phyloP scores from a whole-genome alignment of 2,329 filamentous ascomycete genomes.

The Aspergillus sergii region DNA sequence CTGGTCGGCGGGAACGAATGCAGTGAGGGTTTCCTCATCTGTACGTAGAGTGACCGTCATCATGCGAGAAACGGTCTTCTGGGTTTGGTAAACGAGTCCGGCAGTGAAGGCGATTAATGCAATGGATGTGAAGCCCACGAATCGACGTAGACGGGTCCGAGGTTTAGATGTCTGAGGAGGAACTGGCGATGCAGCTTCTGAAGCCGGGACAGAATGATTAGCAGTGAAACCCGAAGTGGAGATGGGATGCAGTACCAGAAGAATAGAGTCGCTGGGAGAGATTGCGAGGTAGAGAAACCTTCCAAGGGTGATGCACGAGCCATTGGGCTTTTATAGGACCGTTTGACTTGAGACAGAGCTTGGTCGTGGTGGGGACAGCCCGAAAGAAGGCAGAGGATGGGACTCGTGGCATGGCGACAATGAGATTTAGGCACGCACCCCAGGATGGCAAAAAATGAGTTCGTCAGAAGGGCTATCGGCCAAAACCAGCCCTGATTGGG shows the following conservation, averaged over 20 bases:
- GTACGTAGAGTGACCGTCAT: slow-evolving; percentile 52
- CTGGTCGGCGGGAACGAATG: slow-evolving; percentile 64
- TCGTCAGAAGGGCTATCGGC: not conserved
- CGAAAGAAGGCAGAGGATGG: slow-evolving; percentile 17
- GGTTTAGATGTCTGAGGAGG: slow-evolving; percentile 19
- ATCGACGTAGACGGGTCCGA: slow-evolving; percentile 36
- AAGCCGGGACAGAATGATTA: not conserved
- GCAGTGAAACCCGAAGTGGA: not conserved
- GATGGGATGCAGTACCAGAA: slow-evolving; percentile 7
- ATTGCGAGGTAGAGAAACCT: slow-evolving; percentile 8
- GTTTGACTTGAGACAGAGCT: slow-evolving; percentile 14
- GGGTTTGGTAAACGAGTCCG: slow-evolving; percentile 32
- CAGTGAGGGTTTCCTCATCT: slow-evolving; percentile 71
- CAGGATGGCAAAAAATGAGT: not conserved
- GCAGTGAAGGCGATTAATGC: slow-evolving; percentile 36
- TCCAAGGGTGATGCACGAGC: slow-evolving; percentile 8
- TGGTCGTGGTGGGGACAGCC: slow-evolving; percentile 21
- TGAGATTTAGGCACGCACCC: not conserved
- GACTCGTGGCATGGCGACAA: slow-evolving; percentile 18
- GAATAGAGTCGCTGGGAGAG: slow-evolving; percentile 12
- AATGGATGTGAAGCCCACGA: slow-evolving; percentile 40
- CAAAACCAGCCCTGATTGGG: not conserved
- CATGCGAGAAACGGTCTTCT: slow-evolving; percentile 29
- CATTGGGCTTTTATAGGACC: slow-evolving; percentile 16
- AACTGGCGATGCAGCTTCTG: not conserved